A percentile compares a stretch with the other conserved stretches of the same genome.
Evolutionary conservation across 1,284 basidiomycete species (phyloP).

Genomic region (Ustilago trichophora): DNA sequence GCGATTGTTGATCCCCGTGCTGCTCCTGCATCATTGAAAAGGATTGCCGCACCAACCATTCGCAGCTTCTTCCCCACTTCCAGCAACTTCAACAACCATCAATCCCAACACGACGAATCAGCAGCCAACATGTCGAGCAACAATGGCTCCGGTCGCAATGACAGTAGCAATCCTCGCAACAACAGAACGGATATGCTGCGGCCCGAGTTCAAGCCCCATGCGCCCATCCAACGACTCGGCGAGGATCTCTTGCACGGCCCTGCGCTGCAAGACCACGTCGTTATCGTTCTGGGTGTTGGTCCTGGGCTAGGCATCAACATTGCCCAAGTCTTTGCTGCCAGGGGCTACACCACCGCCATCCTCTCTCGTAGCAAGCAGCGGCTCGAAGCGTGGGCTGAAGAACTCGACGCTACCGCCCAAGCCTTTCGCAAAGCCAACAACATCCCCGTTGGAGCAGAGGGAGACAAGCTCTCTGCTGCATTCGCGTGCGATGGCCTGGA

Average conservation of each 20-base stretch:
- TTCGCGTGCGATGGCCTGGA: constrained; percentile 55
- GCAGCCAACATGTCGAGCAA: neutral
- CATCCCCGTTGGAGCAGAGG: neutral
- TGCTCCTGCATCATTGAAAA: neutral
- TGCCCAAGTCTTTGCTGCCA: constrained; percentile 46
- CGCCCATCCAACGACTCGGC: constrained; percentile 29
- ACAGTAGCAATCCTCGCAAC: constrained; percentile 10
- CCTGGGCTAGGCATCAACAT: constrained; percentile 53
- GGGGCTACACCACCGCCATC: constrained; percentile 54
- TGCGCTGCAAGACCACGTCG: constrained; percentile 30
- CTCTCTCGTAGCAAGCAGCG: constrained; percentile 42
- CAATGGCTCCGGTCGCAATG: neutral
- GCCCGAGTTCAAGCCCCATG: constrained; percentile 33
- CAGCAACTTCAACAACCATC: neutral
- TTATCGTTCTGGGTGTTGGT: constrained; percentile 52
- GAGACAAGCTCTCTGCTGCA: constrained; percentile 23
- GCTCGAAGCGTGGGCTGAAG: constrained; percentile 40
- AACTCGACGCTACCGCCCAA: constrained; percentile 23
- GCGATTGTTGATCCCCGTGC: too few relatives aligned
- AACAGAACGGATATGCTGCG: constrained; percentile 40
- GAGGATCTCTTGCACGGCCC: constrained; percentile 45
- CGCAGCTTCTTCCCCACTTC: too few relatives aligned
- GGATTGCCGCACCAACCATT: neutral
- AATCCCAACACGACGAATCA: neutral
- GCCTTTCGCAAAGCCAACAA: constrained; percentile 9